Evolutionary conservation across 192 early-diverging fungal species (phyloP).

Genomic region (Allomyces arbusculus): DNA sequence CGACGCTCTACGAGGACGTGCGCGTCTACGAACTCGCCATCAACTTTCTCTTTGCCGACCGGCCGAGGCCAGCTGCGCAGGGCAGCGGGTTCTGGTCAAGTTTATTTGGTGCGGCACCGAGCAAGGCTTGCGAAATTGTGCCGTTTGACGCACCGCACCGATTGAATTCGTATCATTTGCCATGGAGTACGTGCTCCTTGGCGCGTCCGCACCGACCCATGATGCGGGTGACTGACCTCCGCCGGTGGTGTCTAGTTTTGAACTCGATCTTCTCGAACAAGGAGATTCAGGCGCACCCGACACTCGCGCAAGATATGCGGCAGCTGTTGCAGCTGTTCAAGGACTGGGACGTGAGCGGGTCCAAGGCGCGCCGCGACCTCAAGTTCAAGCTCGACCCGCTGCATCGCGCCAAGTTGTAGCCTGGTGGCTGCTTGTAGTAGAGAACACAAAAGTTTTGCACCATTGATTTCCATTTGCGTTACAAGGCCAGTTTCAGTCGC

Average conservation of each 20-base stretch:
- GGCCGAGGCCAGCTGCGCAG: neutral
- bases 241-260: conserved; percentile 13
- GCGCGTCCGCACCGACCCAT: too few relatives aligned
- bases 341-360: conserved; percentile 50
- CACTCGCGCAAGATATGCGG: conserved; percentile 41
- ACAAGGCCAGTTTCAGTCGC: too few relatives aligned
- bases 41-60: conserved; percentile 16
- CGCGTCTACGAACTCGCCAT: conserved; percentile 54
- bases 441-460: too few relatives aligned
- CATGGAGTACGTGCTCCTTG: conserved; percentile 44
- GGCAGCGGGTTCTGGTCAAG: neutral
- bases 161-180: conserved; percentile 76
- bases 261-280: conserved; percentile 57
- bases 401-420: conserved; percentile 27
- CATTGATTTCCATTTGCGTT: too few relatives aligned
- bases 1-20: conserved; percentile 75
- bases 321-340: conserved; percentile 46
- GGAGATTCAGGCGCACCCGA: conserved; percentile 24
- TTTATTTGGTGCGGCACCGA: neutral
- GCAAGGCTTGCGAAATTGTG: neutral
- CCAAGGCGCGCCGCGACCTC: conserved; percentile 53
- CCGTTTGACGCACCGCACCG: conserved; percentile 41
- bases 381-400: conserved; percentile 84
- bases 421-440: too few relatives aligned
- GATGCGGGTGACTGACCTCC: too few relatives aligned